Percentiles rank a stretch among this genome's conserved stretches.
phyloP scores from a whole-genome alignment of 1,284 basidiomycete genomes.

The Gomphus bonarii region DNA sequence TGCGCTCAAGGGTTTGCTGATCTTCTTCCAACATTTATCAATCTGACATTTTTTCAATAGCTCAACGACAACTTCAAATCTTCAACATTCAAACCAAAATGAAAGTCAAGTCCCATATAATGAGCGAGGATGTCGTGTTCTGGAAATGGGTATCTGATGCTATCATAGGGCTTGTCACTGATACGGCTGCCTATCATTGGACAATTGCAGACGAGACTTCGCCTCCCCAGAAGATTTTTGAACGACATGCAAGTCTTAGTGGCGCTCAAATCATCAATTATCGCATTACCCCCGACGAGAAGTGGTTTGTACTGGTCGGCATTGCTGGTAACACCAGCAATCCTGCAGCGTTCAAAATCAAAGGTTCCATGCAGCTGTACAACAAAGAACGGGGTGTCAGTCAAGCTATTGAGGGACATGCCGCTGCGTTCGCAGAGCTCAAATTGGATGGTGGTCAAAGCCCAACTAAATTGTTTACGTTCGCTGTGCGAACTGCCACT shows the following conservation, averaged over 20 bases:
- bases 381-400: constrained; percentile 88
- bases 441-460: constrained; percentile 81
- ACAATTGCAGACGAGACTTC: constrained; percentile 65
- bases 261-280: constrained; percentile 99
- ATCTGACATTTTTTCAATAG: constrained; percentile 29
- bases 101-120: constrained; percentile 94
- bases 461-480: constrained; percentile 89
- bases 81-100: constrained; percentile 98
- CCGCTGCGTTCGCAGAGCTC: constrained; percentile 90
- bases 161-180: constrained; percentile 93
- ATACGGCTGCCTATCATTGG: constrained; percentile 94
- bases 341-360: constrained; percentile 94
- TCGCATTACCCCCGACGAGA: constrained; percentile 84
- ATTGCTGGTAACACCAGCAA: constrained; percentile 92
- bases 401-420: constrained; percentile 98
- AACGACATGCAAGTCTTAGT: constrained; percentile 90
- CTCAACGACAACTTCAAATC: constrained; percentile 90
- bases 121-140: constrained; percentile 92
- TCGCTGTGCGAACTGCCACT: constrained; percentile 89
- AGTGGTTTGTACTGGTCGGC: constrained; percentile 96
- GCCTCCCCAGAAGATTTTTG: constrained; percentile 86
- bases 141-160: constrained; percentile 98
- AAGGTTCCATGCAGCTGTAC: constrained; percentile 94
- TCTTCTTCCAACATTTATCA: background rate
- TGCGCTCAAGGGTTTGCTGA: constrained; percentile 75